Evolutionary conservation across 2,329 filamentous ascomycete species (phyloP), one percentile per base, ranked within the genome.

Genomic region (Epichloe scottii): DNA sequence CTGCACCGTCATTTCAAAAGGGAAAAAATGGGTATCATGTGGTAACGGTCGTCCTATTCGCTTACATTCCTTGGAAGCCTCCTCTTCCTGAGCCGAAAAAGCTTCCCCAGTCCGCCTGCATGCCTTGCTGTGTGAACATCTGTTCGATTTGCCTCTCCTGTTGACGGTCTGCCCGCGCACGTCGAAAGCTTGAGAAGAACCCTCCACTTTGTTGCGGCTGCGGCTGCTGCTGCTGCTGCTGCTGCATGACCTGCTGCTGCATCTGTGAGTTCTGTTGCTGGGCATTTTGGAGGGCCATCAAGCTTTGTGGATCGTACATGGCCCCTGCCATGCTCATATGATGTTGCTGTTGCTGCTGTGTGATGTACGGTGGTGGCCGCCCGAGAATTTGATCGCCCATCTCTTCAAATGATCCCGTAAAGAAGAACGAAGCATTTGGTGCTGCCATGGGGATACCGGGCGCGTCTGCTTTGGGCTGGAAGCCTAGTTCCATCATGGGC

Each of bases 351-450:
- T 58, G 59, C 61, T 58, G 70, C 62, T 82, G 78, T 67, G 85
- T 77, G 57, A 89, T 71, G 60, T 87, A 90, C 38, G 84, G 79
- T 15, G 85, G 84, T 38, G 88, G 73, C 1, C 84, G 79, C 0
- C 81, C 82, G 52, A 87, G 79, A 12, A 89, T 72, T 56, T 89
- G 84, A 17, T 84, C 85, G 59, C 89, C 85, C 48, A 87, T 78
- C 50, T 85, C 82, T 55, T 84, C 81, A 55, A 78, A 76, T 5
- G 76, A 64, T 19, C 69, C 70, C 3, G 74, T 70, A 53, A 79
- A 71, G 62, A 75, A 78, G 55, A 77, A 77, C 46, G 71, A 69
- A 52, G 69, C 62, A 30, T 70, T 66, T 15, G 63, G 64, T 7
- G 65, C 63, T 47, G 61, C 59, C 60, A 68, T 63, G 48, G 60